Evolutionary conservation across 495 filamentous ascomycete species (phyloP), one percentile per base, ranked within the genome.

Genomic region (Podospora appendiculata): DNA sequence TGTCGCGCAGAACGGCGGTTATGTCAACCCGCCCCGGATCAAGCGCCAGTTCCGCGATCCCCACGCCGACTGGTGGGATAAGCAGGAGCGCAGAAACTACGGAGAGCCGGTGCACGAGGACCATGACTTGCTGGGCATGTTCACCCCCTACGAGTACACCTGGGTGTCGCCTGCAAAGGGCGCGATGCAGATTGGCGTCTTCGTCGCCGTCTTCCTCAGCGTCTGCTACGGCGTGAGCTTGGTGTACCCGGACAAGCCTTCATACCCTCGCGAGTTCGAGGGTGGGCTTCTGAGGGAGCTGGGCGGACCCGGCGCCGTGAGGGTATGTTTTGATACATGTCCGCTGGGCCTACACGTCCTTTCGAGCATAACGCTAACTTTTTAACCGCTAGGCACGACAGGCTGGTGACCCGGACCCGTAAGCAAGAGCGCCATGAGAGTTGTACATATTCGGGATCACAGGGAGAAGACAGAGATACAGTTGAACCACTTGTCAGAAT

Each of bases 31-130:
- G 52, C 85, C 85, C 10, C 74, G 72, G 36, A 70, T 88, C 62
- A 95, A 93, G 75, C 88, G 91, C 56, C 80, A 86, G 64, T 84
- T 87, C 71, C 88, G 94, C 66, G 94, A 97, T 66, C 94, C 94
- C 36, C 81, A 97, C 64, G 92, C 71, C 60, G 86, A 89, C 66
- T 97, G 90, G 89, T 97, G 92, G 92, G 91, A 97, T 70, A 86
- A 89, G 75, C 91, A 97, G 65, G 92, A 96, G 67, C 86, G 91
- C 60, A 84, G 91, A 52, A 96, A 97, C 75, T 99, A 84, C 60
- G 90, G 90, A 61, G 94, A 99, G 70, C 87, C 90, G 4, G 82
- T 95, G 32, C 92, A 99, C 68, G 94, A 99, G 71, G 94, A 99
- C 70, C 85, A 97, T 64, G 94, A 99, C 67, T 83, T 96, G 49